Evolutionary conservation across 148 eudicot species (phyloP), one percentile per base, ranked within the genome.

Genomic region (Camellia sinensis): DNA sequence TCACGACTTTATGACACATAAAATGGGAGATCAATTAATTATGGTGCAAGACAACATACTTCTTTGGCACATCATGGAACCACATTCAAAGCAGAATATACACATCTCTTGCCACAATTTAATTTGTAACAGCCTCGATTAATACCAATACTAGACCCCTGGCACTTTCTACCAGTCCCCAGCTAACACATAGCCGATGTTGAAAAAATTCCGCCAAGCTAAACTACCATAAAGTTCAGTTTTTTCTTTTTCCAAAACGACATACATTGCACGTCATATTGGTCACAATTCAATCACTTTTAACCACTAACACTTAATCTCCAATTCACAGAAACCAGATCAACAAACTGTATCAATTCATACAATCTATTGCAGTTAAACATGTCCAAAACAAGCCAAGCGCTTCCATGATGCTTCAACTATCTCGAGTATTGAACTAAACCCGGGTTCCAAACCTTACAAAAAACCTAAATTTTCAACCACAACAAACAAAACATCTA

Each of bases 301-400:
- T 18, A 44, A 44, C 21, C 54, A 70, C 45, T 59, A 45, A 11
- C 64, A 52, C 60, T 54, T 59, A 41, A 13, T 40, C 43, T 12
- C 9, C 3, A 18, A 59, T 43, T 63, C 57, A 46, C 2, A n/a
- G 48, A 5, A 61, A 75, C 43, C 57, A 45, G 41, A 76, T 13
- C 79, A 61, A 44, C 57, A 45, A 45, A 46, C 14, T 43, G 6
- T 56, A 37, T 54, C 40, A 44, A 8, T 45, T 75, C 29, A 41
- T 8, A 6, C 68, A 61, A 62, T n/a, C 40, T 50, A 10, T 54
- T 21, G 41, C 61, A 59, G 3, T 43, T 3, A 29, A 61, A 19
- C 69, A 62, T 10, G 43, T 62, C 60, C 40, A 76, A 7, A 76
- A 12, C 57, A 61, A 76, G 57, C 57, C 78, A 44, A 75, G 7